These are phyloP conservation scores for Alloteropsis angusta DNA, from an alignment of 202 grass and related monocot species.

Conservation along the genomic window DNA sequence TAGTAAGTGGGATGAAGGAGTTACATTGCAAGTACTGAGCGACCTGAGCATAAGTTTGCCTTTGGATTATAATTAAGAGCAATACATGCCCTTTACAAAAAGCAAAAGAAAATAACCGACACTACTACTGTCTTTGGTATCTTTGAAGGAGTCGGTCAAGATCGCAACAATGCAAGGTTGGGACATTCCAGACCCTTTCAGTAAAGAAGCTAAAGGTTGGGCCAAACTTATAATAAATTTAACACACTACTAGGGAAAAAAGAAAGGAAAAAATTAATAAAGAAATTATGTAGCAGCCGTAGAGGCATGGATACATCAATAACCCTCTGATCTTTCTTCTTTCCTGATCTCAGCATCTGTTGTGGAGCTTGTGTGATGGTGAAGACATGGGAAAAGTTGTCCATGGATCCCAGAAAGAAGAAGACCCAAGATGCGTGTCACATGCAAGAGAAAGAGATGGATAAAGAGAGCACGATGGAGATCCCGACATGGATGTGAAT, in stretches of 20 bases:
- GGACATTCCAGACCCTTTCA: constrained; percentile 3
- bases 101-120: background rate
- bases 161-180: constrained; percentile 24
- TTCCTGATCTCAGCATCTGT: background rate
- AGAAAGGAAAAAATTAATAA: no score
- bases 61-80: background rate
- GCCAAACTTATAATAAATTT: background rate
- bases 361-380: constrained; percentile 5
- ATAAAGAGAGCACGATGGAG: background rate
- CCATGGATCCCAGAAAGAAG: constrained; percentile 8
- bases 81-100: background rate
- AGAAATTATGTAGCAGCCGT: background rate
- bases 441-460: background rate
- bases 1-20: no score
- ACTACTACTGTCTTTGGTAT: background rate
- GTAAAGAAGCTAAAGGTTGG: constrained; percentile 13
- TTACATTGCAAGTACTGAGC: background rate
- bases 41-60: background rate
- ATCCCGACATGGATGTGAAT: background rate
- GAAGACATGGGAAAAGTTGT: constrained; percentile 33
- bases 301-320: constrained; percentile 14
- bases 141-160: constrained; percentile 19
- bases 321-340: constrained; percentile 27
- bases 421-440: background rate
- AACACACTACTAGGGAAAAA: background rate